Conservation (phyloP, 2,329 filamentous ascomycete genomes). For the Ustulina deusta region DNA sequence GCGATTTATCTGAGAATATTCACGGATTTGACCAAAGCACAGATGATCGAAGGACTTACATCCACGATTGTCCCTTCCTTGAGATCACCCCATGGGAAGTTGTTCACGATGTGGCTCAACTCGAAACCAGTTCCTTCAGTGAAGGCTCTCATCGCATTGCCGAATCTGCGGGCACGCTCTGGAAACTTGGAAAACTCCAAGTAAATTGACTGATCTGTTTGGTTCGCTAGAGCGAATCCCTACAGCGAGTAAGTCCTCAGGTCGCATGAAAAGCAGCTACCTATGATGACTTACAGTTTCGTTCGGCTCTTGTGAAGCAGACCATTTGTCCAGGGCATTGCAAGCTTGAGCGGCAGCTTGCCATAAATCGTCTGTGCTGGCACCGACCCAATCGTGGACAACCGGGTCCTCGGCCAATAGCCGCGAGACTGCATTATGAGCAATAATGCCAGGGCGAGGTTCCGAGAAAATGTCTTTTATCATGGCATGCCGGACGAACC, state of each 20-base stretch:
- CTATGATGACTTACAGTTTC: conserved; percentile 35
- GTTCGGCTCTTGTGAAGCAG: conserved; percentile 39
- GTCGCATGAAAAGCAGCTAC: neutral
- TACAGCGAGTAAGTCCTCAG: conserved; percentile 19
- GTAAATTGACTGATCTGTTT: conserved; percentile 40
- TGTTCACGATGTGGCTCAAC: conserved; percentile 36
- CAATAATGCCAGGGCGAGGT: conserved; percentile 35
- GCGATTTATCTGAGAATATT: neutral
- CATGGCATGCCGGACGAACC: conserved; percentile 38
- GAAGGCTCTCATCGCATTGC: conserved; percentile 42
- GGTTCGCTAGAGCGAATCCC: conserved; percentile 42
- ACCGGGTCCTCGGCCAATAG: conserved; percentile 40
- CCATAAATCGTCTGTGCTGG: conserved; percentile 42
- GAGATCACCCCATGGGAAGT: conserved; percentile 39
- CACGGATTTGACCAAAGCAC: neutral
- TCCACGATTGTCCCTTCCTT: conserved; percentile 36
- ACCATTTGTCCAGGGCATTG: conserved; percentile 39
- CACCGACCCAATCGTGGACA: conserved; percentile 40
- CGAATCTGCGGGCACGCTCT: conserved; percentile 42
- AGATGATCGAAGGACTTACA: conserved; percentile 26
- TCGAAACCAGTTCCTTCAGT: conserved; percentile 40
- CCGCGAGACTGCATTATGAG: conserved; percentile 41
- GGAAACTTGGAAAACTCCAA: conserved; percentile 39
- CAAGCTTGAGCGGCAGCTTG: conserved; percentile 40
- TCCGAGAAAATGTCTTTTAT: conserved; percentile 39